These are phyloP conservation scores for Heterobasidion annosum DNA, from an alignment of 1,284 basidiomycete genomes.

Conservation along the genomic window DNA sequence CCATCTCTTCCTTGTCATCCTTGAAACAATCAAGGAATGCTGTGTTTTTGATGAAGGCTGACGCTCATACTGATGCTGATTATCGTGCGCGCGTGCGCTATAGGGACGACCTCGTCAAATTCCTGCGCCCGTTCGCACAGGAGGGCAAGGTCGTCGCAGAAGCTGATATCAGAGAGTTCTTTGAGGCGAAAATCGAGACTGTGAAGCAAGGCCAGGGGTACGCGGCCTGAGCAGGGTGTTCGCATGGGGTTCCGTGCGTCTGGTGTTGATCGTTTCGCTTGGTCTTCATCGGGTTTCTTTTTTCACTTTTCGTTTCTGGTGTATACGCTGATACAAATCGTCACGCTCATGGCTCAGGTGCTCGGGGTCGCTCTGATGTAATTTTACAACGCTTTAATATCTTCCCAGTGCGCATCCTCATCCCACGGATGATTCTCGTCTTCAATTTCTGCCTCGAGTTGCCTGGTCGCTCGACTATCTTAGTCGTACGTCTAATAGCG, in stretches of 20 bases:
- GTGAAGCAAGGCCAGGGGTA: neutral
- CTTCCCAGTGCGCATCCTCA: no score
- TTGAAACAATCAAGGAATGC: no score
- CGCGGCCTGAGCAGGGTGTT: neutral
- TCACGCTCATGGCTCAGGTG: no score
- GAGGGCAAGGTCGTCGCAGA: slow-evolving; percentile 70
- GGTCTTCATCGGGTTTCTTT: no score
- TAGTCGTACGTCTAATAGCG: no score
- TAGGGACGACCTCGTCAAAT: slow-evolving; percentile 65
- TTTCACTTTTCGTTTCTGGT: no score
- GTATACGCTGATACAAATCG: no score
- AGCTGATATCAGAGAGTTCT: slow-evolving; percentile 62
- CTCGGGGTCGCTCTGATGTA: no score
- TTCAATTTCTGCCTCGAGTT: no score
- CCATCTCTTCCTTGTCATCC: neutral
- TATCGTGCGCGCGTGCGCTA: neutral
- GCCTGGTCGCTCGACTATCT: no score
- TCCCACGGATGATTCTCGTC: no score
- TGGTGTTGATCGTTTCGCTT: neutral
- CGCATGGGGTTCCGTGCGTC: neutral
- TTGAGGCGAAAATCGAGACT: slow-evolving; percentile 29
- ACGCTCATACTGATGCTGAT: neutral
- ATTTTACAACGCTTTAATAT: no score
- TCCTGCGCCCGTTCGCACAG: slow-evolving; percentile 69
- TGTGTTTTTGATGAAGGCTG: neutral